phyloP scores from a whole-genome alignment of 2,329 filamentous ascomycete genomes.

The Penicillium decumbens region DNA sequence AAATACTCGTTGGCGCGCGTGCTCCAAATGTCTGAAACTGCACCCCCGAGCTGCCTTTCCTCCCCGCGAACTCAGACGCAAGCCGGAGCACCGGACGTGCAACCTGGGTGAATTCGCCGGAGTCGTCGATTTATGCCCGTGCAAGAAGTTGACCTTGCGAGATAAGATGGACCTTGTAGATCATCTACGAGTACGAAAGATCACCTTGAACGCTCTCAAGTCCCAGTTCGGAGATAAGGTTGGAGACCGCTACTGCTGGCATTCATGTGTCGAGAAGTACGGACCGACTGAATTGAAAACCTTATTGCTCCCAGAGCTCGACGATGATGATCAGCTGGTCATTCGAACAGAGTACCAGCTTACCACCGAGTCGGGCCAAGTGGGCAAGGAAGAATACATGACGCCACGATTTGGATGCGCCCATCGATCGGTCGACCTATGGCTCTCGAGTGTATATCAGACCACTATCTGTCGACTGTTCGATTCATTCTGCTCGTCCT shows the following conservation, averaged over 20 bases:
- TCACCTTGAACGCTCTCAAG: constrained; percentile 23
- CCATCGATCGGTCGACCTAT: constrained; percentile 39
- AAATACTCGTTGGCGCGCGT: constrained; percentile 33
- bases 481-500: constrained; percentile 33
- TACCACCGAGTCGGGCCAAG: constrained; percentile 30
- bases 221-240: constrained; percentile 28
- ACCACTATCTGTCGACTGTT: constrained; percentile 34
- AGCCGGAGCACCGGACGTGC: constrained; percentile 32
- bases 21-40: constrained; percentile 39
- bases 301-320: constrained; percentile 35
- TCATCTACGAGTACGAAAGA: constrained; percentile 30
- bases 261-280: constrained; percentile 35
- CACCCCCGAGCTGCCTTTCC: constrained; percentile 35
- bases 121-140: constrained; percentile 39
- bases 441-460: constrained; percentile 38
- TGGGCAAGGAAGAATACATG: constrained; percentile 38
- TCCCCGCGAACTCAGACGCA: constrained; percentile 31
- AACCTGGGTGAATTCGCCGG: constrained; percentile 34
- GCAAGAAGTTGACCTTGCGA: constrained; percentile 39
- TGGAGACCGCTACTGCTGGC: constrained; percentile 35
- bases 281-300: constrained; percentile 34
- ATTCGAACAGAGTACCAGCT: constrained; percentile 39
- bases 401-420: constrained; percentile 40
- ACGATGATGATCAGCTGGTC: constrained; percentile 28
- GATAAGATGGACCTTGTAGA: constrained; percentile 36